A percentile compares a stretch with the other conserved stretches of the same genome.
Conservation (phyloP, 371 early-diverging fungal genomes). For the Apophysomyces sp. region DNA sequence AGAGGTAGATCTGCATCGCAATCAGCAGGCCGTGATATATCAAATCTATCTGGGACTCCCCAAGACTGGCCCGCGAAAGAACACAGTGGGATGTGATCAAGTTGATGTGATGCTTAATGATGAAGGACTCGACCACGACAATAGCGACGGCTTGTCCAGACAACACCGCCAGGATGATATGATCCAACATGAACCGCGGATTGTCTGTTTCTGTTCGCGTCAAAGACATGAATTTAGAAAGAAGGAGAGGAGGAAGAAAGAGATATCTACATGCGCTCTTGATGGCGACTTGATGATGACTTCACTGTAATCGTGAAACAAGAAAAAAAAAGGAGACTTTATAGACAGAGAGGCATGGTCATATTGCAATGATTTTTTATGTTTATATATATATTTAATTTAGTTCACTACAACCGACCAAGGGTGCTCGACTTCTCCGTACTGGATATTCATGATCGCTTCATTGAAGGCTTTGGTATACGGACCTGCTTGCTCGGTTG, state of each 20-base stretch:
- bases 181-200: not conserved
- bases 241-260: not conserved
- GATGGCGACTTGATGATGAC: too few relatives aligned
- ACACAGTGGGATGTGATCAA: not conserved
- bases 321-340: not conserved
- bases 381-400: not conserved
- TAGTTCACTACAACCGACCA: conserved; percentile 72
- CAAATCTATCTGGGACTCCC: conserved; percentile 5
- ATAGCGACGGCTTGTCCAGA: not conserved
- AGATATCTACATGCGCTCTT: too few relatives aligned
- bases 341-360: not conserved
- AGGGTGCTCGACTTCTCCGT: conserved; percentile 78
- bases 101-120: not conserved
- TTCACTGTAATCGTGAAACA: not conserved
- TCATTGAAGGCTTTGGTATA: conserved; percentile 84
- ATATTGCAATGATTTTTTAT: too few relatives aligned
- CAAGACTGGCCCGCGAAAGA: not conserved
- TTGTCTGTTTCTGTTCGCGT: not conserved
- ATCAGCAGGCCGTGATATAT: conserved; percentile 11
- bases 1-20: conserved; percentile 7
- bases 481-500: conserved; percentile 86
- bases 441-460: conserved; percentile 92
- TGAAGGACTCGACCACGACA: not conserved
- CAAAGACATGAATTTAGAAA: not conserved
- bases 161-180: not conserved